Evolutionary conservation across 1,139 yeast species (phyloP).

Genomic region (Kazachstania sp.): DNA sequence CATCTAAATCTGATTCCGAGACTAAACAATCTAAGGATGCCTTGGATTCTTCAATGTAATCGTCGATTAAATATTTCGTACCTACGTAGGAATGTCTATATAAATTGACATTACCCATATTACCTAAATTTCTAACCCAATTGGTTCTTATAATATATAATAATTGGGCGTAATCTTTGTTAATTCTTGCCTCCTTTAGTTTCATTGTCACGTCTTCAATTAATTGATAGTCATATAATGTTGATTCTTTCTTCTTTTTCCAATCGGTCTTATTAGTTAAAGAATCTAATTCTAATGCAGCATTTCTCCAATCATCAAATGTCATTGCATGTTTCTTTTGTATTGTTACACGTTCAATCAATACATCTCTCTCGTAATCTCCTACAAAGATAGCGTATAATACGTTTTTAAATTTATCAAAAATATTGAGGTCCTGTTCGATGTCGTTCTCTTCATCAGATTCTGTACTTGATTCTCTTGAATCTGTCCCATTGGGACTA

Average conservation of each 20-base stretch:
- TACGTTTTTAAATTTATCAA: slow-evolving; percentile 12
- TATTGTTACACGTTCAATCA: slow-evolving; percentile 35
- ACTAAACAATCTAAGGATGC: slow-evolving; percentile 41
- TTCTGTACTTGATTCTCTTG: neutral
- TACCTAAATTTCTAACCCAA: slow-evolving; percentile 79
- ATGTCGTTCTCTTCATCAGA: slow-evolving; percentile 1
- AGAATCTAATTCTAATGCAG: slow-evolving; percentile 57
- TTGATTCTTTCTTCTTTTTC: slow-evolving; percentile 57
- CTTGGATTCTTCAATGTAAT: slow-evolving; percentile 75
- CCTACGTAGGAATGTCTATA: slow-evolving; percentile 79
- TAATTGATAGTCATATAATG: slow-evolving; percentile 62
- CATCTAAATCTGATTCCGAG: slow-evolving; percentile 49
- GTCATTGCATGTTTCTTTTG: slow-evolving; percentile 57
- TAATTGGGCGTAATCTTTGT: slow-evolving; percentile 50
- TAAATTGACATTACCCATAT: slow-evolving; percentile 75
- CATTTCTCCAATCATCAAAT: slow-evolving; percentile 62
- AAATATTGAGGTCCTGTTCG: slow-evolving; percentile 1
- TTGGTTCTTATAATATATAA: slow-evolving; percentile 73
- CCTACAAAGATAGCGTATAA: slow-evolving; percentile 17
- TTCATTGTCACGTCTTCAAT: slow-evolving; percentile 49
- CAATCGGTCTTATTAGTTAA: slow-evolving; percentile 52
- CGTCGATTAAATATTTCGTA: slow-evolving; percentile 75
- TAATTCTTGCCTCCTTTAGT: slow-evolving; percentile 50
- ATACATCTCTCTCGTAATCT: slow-evolving; percentile 26
- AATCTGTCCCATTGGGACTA: neutral